These are phyloP conservation scores for Vitis amurensis DNA, from an alignment of 164 flowering plant species.

Conservation along the genomic window DNA sequence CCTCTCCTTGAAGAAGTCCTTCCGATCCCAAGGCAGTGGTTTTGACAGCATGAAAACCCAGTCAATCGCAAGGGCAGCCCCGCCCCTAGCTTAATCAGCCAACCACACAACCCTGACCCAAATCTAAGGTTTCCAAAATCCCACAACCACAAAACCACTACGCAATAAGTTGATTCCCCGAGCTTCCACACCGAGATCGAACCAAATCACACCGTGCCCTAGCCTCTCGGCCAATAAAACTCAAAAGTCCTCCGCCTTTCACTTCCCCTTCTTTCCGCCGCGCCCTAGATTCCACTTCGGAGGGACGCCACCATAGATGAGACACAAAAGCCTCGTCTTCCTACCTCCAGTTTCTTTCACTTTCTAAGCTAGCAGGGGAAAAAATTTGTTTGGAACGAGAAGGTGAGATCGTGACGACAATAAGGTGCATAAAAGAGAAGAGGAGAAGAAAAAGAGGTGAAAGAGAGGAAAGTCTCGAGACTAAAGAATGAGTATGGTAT, in stretches of 20 bases:
- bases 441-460: conserved; percentile 1
- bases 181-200: too few relatives aligned
- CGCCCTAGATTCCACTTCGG: conserved; percentile 5
- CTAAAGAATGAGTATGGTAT: not conserved
- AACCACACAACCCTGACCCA: conserved; percentile 8
- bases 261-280: not conserved
- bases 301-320: not conserved
- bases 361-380: not conserved
- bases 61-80: conserved; percentile 42
- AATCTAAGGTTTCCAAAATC: not conserved
- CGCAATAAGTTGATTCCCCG: not conserved
- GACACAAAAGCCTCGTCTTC: too few relatives aligned
- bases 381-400: conserved; percentile 18
- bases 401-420: conserved; percentile 35
- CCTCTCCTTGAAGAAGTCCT: too few relatives aligned
- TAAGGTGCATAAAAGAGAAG: conserved; percentile 29
- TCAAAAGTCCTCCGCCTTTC: conserved; percentile 6
- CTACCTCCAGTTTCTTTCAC: too few relatives aligned
- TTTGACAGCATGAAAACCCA: conserved; percentile 43
- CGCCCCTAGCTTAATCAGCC: not conserved
- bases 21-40: too few relatives aligned
- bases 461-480: conserved; percentile 9
- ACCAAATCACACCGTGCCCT: too few relatives aligned
- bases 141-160: not conserved
- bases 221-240: too few relatives aligned